A percentile compares a stretch with the other conserved stretches of the same genome.
These are phyloP conservation scores for Mucor saturninus DNA, from an alignment of 371 early-diverging fungal species.

Conservation along the genomic window DNA sequence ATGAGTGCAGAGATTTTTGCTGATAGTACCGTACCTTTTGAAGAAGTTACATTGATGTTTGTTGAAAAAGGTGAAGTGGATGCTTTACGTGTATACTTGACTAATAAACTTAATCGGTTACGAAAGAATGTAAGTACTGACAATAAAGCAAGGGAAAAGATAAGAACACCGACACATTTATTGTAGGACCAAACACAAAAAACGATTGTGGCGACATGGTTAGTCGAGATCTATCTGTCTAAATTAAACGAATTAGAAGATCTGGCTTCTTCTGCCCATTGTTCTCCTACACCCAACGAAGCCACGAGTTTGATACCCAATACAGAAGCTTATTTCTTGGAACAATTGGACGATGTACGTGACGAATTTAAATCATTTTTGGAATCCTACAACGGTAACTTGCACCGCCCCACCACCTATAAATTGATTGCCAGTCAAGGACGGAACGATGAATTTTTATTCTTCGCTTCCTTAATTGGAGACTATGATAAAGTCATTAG, in stretches of 20 bases:
- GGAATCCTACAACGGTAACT: constrained; percentile 60
- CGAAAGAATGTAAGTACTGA: constrained; percentile 57
- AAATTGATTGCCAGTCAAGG: constrained; percentile 85
- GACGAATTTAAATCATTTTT: constrained; percentile 79
- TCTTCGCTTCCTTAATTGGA: constrained; percentile 78
- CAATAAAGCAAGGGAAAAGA: constrained; percentile 51
- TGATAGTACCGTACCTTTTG: constrained; percentile 80
- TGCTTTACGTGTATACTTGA: constrained; percentile 78
- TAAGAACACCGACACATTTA: constrained; percentile 59
- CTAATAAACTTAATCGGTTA: constrained; percentile 69
- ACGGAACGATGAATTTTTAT: constrained; percentile 75
- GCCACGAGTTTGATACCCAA: constrained; percentile 35
- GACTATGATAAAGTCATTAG: constrained; percentile 84
- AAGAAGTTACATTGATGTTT: constrained; percentile 86
- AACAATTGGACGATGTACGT: constrained; percentile 57
- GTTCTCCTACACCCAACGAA: constrained; percentile 24
- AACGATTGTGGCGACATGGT: constrained; percentile 86
- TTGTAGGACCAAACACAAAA: constrained; percentile 85
- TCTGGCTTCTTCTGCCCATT: constrained; percentile 54
- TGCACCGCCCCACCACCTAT: constrained; percentile 76
- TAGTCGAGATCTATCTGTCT: constrained; percentile 83
- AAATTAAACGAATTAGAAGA: constrained; percentile 78
- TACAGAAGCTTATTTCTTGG: constrained; percentile 40
- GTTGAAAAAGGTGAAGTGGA: constrained; percentile 75
- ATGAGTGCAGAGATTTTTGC: constrained; percentile 89